These are phyloP conservation scores for Neurospora sp. DNA, from an alignment of 495 filamentous ascomycete genomes.

Conservation along the genomic window DNA sequence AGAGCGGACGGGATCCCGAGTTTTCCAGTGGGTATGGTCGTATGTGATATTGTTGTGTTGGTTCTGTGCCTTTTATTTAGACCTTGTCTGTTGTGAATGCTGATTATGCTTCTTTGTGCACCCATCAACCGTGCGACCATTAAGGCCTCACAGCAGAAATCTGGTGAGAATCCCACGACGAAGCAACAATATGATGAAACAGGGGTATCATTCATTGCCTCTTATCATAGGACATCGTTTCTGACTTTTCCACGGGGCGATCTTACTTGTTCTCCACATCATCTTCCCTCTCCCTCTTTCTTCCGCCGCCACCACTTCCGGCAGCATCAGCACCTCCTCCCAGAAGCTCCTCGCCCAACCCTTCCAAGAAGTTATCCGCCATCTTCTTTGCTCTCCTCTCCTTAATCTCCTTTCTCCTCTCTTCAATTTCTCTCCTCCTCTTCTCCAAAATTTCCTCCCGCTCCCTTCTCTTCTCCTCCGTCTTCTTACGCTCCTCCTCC, in stretches of 20 bases:
- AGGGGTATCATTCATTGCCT: neutral
- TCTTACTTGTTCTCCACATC: neutral
- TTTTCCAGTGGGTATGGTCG: constrained; percentile 37
- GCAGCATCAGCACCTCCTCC: neutral
- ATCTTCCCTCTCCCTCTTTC: neutral
- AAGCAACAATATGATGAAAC: neutral
- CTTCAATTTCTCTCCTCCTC: constrained; percentile 42
- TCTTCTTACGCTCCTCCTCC: constrained; percentile 53
- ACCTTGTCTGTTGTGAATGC: neutral
- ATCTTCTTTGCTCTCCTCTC: constrained; percentile 52
- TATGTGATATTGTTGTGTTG: constrained; percentile 16
- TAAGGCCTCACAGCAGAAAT: neutral
- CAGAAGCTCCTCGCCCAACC: constrained; percentile 31
- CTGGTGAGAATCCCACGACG: neutral
- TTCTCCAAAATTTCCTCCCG: constrained; percentile 44
- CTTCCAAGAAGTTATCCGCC: constrained; percentile 64
- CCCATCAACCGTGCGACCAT: neutral
- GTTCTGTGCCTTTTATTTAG: no score
- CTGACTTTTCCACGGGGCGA: neutral
- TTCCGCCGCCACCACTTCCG: neutral
- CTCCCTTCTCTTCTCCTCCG: constrained; percentile 51
- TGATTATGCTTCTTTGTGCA: neutral
- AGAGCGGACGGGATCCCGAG: constrained; percentile 44
- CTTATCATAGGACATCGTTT: neutral
- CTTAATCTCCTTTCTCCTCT: constrained; percentile 41